Base-by-base conservation (phyloP, 306 rosid genomes). In the Cucurbita moschata region DNA sequence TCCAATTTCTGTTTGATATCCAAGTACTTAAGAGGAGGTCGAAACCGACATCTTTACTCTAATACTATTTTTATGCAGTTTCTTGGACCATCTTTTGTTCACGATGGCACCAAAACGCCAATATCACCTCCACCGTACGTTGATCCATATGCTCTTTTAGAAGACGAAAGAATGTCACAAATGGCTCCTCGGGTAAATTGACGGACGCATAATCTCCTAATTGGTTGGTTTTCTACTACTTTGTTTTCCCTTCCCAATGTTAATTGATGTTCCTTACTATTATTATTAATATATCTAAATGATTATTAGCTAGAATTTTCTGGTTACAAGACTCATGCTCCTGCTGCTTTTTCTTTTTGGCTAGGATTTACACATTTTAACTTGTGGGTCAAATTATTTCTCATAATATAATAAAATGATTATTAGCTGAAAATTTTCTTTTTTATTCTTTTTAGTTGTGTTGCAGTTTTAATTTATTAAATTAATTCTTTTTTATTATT, bases 111-210 rank as follows among this genome's bases (percentile, higher is more conserved):
- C 87, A 50, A 74, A 74, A 72, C 79, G 63, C 79, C 93, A 21
- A 44, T 83, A 38, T 86, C 91, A 47, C 85, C 96, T 9, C 97
- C 93, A 26, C 94, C 75, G 43, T 93, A 90, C 68, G 81, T 90
- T 59, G 96, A 93, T 83, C 98, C 98, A 23, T 93, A 88, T 74
- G 93, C 82, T 67, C 97, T 90, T 74, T 81, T 93, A 67, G 96
- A 90, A 81, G 98, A 93, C 43, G 98, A 93, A 61, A 88, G 98
- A 83, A 87, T 93, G 71, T 88, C 96, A 37, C 88, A 87, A 83
- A 86, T 82, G 37, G 90, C 93, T 30, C 91, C 97, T 51, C 85
- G 83, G 75, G 85, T 88, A 72, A 92, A 88, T 70, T 92, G 81
- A 83, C 62, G 46, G 18, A 16, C 4, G 10, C 16, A 5, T 2